A percentile compares a stretch with the other conserved stretches of the same genome.
These are phyloP conservation scores for Kitagawia praeruptora DNA, from an alignment of 129 eudicot genomes.

Conservation along the genomic window DNA sequence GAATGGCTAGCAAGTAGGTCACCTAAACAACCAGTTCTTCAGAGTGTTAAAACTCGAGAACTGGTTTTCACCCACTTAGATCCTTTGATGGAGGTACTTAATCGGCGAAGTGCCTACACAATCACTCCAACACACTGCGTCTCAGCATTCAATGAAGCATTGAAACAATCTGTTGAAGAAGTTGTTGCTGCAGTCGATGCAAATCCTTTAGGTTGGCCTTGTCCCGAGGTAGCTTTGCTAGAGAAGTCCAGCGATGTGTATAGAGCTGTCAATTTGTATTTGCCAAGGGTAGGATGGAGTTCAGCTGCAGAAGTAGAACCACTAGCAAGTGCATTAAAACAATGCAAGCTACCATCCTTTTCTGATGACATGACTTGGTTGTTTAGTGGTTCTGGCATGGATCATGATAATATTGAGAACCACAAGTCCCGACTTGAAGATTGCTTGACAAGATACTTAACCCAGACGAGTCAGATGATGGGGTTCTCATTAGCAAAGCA, in stretches of 20 bases:
- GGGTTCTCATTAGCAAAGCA: constrained; percentile 43
- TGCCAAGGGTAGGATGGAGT: constrained; percentile 83
- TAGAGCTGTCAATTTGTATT: constrained; percentile 25
- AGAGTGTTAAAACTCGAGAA: constrained; percentile 45
- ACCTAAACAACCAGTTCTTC: constrained; percentile 56
- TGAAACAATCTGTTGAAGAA: constrained; percentile 44
- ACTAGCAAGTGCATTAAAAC: constrained; percentile 33
- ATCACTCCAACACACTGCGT: constrained; percentile 45
- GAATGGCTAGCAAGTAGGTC: constrained; percentile 76
- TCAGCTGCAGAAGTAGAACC: constrained; percentile 42
- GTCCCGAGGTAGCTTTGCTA: constrained; percentile 63
- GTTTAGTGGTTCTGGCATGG: constrained; percentile 21
- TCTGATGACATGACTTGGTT: constrained; percentile 39
- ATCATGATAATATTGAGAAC: constrained; percentile 34
- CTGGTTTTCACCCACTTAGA: constrained; percentile 44
- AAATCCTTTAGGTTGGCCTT: constrained; percentile 73
- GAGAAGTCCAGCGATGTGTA: constrained; percentile 32
- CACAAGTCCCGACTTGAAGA: constrained; percentile 49
- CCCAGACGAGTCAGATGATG: constrained; percentile 40
- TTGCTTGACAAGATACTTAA: constrained; percentile 53
- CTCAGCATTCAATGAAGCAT: constrained; percentile 56
- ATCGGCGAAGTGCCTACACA: constrained; percentile 17
- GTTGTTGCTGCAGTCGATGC: constrained; percentile 47
- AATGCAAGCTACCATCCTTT: constrained; percentile 46
- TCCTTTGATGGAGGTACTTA: constrained; percentile 25